Evolutionary conservation across 108 stramenopile species (phyloP).

Genomic region (Nitzschia putrida): DNA sequence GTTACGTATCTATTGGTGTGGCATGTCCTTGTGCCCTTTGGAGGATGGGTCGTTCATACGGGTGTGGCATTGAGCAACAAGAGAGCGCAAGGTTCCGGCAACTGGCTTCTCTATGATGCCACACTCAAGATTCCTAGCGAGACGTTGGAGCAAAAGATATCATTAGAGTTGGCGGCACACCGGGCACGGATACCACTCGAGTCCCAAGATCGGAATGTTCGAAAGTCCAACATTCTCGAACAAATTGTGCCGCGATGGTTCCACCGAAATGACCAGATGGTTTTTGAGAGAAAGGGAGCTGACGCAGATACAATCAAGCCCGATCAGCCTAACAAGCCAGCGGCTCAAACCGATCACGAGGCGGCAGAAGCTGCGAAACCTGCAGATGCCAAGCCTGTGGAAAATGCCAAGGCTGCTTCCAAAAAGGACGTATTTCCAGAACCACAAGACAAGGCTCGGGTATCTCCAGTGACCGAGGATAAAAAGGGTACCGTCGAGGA

Average conservation of each 20-base stretch:
- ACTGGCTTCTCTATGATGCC: conserved; percentile 25
- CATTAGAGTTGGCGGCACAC: conserved; percentile 4
- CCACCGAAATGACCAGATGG: conserved; percentile 26
- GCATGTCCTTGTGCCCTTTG: conserved; percentile 30
- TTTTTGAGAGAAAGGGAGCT: neutral
- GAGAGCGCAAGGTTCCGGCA: neutral
- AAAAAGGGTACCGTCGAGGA: too few species aligned
- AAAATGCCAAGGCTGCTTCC: neutral
- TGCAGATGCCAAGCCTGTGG: too few species aligned
- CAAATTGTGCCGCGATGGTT: conserved; percentile 38
- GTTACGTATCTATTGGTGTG: conserved; percentile 31
- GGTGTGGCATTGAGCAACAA: conserved; percentile 14
- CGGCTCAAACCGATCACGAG: neutral
- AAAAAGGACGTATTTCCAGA: neutral
- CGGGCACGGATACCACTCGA: conserved; percentile 16
- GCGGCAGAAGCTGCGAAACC: neutral
- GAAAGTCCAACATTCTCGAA: conserved; percentile 16
- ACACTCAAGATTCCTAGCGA: conserved; percentile 8
- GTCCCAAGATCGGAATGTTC: conserved; percentile 9
- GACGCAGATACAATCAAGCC: neutral
- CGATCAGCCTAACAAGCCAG: neutral
- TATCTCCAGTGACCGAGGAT: neutral
- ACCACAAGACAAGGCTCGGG: neutral
- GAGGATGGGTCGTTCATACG: conserved; percentile 12
- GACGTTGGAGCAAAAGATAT: conserved; percentile 5